Evolutionary conservation across 176 grass and related monocot genomes (phyloP).

Genomic region (Pharus latifolius): DNA sequence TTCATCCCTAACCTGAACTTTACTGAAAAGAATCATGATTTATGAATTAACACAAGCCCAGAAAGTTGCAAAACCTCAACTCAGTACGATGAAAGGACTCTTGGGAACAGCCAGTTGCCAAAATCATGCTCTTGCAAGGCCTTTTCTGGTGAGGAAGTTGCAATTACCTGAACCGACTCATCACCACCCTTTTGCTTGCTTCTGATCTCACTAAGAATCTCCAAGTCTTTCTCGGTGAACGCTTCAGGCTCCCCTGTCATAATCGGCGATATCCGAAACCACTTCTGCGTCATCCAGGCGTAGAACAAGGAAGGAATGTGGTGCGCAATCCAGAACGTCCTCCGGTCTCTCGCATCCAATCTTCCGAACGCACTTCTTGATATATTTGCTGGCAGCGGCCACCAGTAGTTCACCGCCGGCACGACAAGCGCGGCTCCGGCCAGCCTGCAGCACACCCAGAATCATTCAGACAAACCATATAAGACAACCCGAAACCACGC

Average conservation of each 20-base stretch:
- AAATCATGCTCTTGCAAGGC: too few species aligned
- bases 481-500: too few species aligned
- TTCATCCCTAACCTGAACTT: too few species aligned
- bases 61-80: too few species aligned
- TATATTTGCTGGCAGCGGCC: conserved; percentile 34
- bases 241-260: background rate
- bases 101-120: too few species aligned
- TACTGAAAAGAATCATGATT: too few species aligned
- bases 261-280: conserved; percentile 17
- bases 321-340: conserved; percentile 47
- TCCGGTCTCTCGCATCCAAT: conserved; percentile 13
- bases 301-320: conserved; percentile 38
- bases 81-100: too few species aligned
- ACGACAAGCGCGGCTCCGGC: conserved; percentile 39
- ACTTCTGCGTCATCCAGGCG: conserved; percentile 50
- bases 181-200: background rate
- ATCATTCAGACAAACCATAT: background rate
- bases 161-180: conserved; percentile 5
- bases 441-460: conserved; percentile 12
- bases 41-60: too few species aligned
- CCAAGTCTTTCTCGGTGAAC: conserved; percentile 35
- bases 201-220: conserved; percentile 9
- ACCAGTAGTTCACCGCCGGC: conserved; percentile 73
- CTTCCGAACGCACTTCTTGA: conserved; percentile 21
- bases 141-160: too few species aligned